phyloP scores from a whole-genome alignment of 139 green algal genomes.

The Trebouxia sp. region DNA sequence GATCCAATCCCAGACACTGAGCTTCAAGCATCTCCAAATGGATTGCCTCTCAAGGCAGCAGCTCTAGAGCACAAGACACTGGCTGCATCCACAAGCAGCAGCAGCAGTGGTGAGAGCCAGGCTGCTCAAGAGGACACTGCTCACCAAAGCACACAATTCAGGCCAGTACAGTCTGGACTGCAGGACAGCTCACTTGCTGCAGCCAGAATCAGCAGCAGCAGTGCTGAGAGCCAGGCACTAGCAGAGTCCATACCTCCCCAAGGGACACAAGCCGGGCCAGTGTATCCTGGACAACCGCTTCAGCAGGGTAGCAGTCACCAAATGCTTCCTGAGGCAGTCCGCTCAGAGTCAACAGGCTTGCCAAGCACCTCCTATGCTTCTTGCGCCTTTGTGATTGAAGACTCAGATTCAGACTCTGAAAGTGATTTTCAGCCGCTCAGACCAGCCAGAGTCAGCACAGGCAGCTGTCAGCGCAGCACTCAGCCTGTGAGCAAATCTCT shows the following conservation, averaged over 20 bases:
- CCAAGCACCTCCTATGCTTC: background rate
- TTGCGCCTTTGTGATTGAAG: background rate
- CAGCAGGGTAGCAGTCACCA: background rate
- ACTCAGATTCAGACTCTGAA: background rate
- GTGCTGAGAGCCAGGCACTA: background rate
- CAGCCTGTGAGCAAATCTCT: too few relatives aligned
- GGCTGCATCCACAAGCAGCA: too few relatives aligned
- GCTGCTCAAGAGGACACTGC: too few relatives aligned
- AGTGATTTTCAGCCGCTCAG: background rate
- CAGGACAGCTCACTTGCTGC: background rate
- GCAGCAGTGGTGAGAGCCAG: too few relatives aligned
- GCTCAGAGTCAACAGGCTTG: background rate
- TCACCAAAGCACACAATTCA: background rate
- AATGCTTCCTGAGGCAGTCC: background rate
- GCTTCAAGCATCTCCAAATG: background rate
- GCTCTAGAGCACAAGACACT: too few relatives aligned
- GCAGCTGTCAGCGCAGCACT: background rate
- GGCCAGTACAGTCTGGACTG: background rate
- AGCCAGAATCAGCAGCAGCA: background rate
- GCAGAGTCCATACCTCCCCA: too few relatives aligned
- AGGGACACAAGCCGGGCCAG: too few relatives aligned
- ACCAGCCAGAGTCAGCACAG: background rate
- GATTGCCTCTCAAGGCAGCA: too few relatives aligned
- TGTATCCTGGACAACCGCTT: too few relatives aligned
- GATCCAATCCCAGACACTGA: conserved; percentile 9